Evolutionary conservation across 2,329 filamentous ascomycete species (phyloP).

Genomic region (Trematosphaeria pertusa): DNA sequence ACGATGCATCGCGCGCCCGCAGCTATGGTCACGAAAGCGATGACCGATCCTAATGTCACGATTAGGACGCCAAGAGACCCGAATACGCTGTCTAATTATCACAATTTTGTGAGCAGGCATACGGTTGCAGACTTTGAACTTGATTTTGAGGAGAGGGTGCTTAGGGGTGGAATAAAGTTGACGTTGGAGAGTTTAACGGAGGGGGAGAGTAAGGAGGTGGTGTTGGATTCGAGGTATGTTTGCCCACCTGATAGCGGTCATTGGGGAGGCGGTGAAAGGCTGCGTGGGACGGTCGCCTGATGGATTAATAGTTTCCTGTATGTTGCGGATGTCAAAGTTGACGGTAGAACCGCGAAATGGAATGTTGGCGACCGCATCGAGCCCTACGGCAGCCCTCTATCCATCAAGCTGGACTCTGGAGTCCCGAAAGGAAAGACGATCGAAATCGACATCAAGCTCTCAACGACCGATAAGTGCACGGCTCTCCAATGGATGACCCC

Average conservation of each 20-base stretch:
- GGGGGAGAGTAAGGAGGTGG: slow-evolving; percentile 74
- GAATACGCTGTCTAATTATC: slow-evolving; percentile 91
- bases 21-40: slow-evolving; percentile 46
- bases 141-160: slow-evolving; percentile 79
- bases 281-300: neutral
- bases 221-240: slow-evolving; percentile 77
- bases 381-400: slow-evolving; percentile 77
- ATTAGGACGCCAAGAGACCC: slow-evolving; percentile 71
- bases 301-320: slow-evolving; percentile 66
- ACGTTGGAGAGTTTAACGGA: slow-evolving; percentile 79
- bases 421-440: slow-evolving; percentile 56
- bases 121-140: slow-evolving; percentile 82
- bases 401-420: slow-evolving; percentile 61
- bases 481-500: slow-evolving; percentile 95
- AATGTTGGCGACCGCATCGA: slow-evolving; percentile 72
- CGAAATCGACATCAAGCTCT: slow-evolving; percentile 59
- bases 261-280: neutral
- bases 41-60: slow-evolving; percentile 42
- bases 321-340: slow-evolving; percentile 73
- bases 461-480: slow-evolving; percentile 87
- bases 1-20: slow-evolving; percentile 33
- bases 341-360: slow-evolving; percentile 71
- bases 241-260: neutral
- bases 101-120: slow-evolving; percentile 83
- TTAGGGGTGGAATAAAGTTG: slow-evolving; percentile 79